phyloP scores from a whole-genome alignment of 768 basidiomycete genomes.

The Auriscalpium vulgare region DNA sequence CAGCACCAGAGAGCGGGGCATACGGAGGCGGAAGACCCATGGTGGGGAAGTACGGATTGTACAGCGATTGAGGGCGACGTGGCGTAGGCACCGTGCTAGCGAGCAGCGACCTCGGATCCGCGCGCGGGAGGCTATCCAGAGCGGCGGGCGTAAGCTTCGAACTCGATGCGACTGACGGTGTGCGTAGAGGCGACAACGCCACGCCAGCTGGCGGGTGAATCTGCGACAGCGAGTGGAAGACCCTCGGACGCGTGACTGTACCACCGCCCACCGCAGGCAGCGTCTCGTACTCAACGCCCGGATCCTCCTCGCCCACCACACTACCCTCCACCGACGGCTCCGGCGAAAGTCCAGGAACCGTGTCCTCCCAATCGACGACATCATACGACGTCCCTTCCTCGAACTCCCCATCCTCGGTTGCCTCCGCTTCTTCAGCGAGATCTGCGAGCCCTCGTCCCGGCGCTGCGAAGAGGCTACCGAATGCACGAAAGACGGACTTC shows the following conservation, averaged over 20 bases:
- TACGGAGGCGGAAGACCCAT: constrained; percentile 1
- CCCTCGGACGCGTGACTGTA: constrained; percentile 73
- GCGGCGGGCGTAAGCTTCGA: constrained; percentile 10
- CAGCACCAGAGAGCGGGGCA: background rate
- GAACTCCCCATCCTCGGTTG: constrained; percentile 34
- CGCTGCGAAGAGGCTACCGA: constrained; percentile 63
- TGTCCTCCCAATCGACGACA: constrained; percentile 64
- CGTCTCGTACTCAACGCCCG: constrained; percentile 67
- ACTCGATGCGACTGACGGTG: constrained; percentile 13
- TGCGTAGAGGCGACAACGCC: constrained; percentile 24
- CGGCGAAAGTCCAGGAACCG: constrained; percentile 38
- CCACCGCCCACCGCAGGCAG: constrained; percentile 92
- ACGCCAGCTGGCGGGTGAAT: constrained; percentile 42
- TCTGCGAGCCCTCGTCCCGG: constrained; percentile 67
- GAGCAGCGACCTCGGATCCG: background rate
- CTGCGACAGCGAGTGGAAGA: constrained; percentile 79
- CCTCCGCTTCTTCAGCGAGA: constrained; percentile 57
- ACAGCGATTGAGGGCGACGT: constrained; percentile 6
- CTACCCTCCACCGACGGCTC: constrained; percentile 30
- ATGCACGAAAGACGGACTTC: constrained; percentile 74
- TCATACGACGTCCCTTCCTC: constrained; percentile 46
- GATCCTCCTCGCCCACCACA: constrained; percentile 27
- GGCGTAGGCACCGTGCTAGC: background rate
- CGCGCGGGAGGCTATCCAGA: background rate
- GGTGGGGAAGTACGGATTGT: constrained; percentile 7